A percentile compares a stretch with the other conserved stretches of the same genome.
phyloP scores from a whole-genome alignment of 2,329 filamentous ascomycete species.

The Penicillium paneum region DNA sequence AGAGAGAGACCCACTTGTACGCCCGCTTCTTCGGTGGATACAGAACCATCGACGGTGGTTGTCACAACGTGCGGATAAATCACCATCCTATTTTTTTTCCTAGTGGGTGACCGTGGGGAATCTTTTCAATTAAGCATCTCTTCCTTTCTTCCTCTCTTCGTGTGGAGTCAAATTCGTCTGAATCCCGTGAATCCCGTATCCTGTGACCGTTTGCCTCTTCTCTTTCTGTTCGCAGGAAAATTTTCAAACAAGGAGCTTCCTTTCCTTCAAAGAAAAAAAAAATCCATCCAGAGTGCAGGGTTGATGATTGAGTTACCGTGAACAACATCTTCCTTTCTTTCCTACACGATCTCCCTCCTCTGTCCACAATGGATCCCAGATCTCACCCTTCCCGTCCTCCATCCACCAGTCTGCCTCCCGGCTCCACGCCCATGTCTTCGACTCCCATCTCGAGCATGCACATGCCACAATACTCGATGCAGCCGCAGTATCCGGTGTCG shows the following conservation, averaged over 20 bases:
- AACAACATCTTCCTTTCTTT: constrained; percentile 16
- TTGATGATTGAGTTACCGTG: constrained; percentile 39
- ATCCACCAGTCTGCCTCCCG: constrained; percentile 46
- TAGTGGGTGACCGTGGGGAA: constrained; percentile 44
- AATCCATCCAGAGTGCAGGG: constrained; percentile 15
- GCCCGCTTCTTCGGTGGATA: constrained; percentile 41
- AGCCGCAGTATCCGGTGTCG: constrained; percentile 44
- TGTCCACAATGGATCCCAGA: constrained; percentile 41
- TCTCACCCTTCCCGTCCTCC: constrained; percentile 44
- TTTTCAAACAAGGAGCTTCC: constrained; percentile 20
- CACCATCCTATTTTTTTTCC: constrained; percentile 34
- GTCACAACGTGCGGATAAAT: constrained; percentile 42
- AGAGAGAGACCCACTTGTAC: constrained; percentile 37
- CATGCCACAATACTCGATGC: constrained; percentile 48
- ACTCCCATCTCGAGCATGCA: constrained; percentile 46
- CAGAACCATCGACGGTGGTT: constrained; percentile 35
- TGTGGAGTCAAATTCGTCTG: constrained; percentile 30
- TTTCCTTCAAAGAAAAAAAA: constrained; percentile 16
- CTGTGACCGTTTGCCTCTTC: constrained; percentile 17
- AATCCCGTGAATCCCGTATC: neutral
- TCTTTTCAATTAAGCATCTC: constrained; percentile 36
- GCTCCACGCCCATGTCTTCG: constrained; percentile 44
- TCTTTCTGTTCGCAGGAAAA: constrained; percentile 16
- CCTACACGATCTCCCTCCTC: constrained; percentile 11
- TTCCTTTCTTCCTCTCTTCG: constrained; percentile 26